Conservation (phyloP, 768 basidiomycete genomes). For the Tulasnella calospora region DNA sequence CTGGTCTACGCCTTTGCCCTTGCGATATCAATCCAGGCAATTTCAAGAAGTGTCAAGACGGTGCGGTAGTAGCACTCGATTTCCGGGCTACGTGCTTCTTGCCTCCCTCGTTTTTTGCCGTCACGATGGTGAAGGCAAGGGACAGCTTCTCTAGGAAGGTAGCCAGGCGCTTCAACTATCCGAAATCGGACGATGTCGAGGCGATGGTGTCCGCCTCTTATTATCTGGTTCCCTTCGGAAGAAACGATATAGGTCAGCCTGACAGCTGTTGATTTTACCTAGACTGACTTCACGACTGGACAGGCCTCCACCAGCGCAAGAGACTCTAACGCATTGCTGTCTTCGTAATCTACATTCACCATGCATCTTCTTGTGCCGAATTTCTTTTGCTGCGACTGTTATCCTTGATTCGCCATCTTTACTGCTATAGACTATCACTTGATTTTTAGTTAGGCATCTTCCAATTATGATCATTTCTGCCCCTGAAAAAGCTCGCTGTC, state of each 20-base stretch:
- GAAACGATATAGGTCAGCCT: not conserved
- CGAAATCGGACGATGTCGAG: not conserved
- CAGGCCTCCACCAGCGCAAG: not conserved
- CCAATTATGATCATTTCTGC: no score
- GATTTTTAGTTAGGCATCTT: no score
- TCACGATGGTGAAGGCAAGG: not conserved
- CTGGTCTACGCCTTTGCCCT: slow-evolving; percentile 2
- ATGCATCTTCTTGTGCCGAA: not conserved
- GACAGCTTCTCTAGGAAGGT: not conserved
- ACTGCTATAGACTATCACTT: no score
- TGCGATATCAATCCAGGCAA: not conserved
- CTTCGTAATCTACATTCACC: not conserved
- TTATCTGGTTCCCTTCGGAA: not conserved
- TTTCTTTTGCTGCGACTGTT: not conserved
- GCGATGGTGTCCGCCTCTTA: slow-evolving; percentile 1
- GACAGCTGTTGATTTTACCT: not conserved
- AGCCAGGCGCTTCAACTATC: not conserved
- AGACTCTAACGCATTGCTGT: not conserved
- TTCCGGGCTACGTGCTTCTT: slow-evolving; percentile 3
- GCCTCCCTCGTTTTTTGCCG: slow-evolving; percentile 12
- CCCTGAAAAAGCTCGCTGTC: no score
- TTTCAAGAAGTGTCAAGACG: slow-evolving; percentile 8
- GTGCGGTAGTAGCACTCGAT: slow-evolving; percentile 1
- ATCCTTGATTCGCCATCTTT: no score
- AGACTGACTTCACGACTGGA: not conserved